phyloP scores from a whole-genome alignment of 352 stramenopile species.

The Globisporangium spinosum region DNA sequence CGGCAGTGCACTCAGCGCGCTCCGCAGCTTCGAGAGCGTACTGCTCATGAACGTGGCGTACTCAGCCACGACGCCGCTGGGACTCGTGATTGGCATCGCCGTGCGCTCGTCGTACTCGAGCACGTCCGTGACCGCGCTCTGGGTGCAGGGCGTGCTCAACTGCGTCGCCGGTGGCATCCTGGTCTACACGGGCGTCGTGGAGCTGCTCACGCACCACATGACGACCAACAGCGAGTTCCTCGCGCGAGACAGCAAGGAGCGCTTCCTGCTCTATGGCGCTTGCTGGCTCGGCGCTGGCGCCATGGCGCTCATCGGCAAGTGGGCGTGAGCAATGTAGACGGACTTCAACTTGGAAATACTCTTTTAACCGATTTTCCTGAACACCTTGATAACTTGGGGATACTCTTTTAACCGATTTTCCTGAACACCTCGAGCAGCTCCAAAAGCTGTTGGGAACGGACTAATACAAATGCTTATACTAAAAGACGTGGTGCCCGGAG shows the following conservation, averaged over 20 bases:
- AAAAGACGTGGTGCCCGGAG: no score
- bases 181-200: constrained; percentile 46
- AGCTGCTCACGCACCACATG: constrained; percentile 63
- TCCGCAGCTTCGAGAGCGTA: constrained; percentile 37
- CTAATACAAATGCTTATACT: no score
- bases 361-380: neutral
- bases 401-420: neutral
- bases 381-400: neutral
- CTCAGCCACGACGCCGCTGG: constrained; percentile 49
- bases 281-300: constrained; percentile 49
- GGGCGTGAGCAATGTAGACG: constrained; percentile 30
- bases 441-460: no score
- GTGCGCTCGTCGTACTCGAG: constrained; percentile 49
- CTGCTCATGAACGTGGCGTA: constrained; percentile 51
- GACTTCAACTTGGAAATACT: neutral
- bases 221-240: constrained; percentile 63
- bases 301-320: constrained; percentile 72
- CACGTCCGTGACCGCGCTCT: constrained; percentile 43
- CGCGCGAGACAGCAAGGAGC: constrained; percentile 25
- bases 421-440: no score
- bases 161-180: constrained; percentile 64
- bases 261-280: constrained; percentile 39
- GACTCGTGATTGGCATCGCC: constrained; percentile 52
- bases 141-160: constrained; percentile 60
- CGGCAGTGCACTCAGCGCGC: constrained; percentile 33